Evolutionary conservation across 805 yeast species (phyloP).

Genomic region (Saturnispora mendoncae): DNA sequence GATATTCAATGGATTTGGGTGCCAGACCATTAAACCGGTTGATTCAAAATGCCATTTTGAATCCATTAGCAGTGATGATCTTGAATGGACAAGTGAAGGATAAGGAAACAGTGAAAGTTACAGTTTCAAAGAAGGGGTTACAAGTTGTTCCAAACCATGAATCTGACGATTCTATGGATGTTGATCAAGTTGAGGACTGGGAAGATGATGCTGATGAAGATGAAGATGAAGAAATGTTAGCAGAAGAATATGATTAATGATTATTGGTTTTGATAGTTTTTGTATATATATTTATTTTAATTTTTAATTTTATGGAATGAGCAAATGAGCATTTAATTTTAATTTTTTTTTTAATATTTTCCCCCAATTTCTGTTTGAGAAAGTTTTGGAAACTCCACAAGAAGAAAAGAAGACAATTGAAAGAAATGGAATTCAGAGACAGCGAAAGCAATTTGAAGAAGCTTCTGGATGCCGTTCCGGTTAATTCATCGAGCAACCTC

Average conservation of each 20-base stretch:
- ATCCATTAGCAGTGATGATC: conserved; percentile 80
- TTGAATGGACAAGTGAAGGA: conserved; percentile 81
- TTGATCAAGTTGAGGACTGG: conserved; percentile 51
- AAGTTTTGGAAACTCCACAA: no score
- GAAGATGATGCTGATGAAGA: conserved; percentile 52
- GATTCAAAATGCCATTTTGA: conserved; percentile 81
- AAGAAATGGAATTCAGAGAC: conserved; percentile 4
- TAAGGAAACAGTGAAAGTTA: conserved; percentile 74
- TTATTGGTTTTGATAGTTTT: background rate
- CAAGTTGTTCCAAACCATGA: conserved; percentile 85
- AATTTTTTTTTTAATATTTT: no score
- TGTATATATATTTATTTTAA: background rate
- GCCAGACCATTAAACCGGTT: conserved; percentile 94
- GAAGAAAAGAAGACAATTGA: no score
- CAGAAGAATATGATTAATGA: conserved; percentile 15
- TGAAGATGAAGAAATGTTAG: conserved; percentile 33
- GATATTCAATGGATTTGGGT: conserved; percentile 90
- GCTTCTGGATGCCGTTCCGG: background rate
- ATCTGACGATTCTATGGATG: conserved; percentile 42
- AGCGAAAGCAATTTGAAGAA: conserved; percentile 5
- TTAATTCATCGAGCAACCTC: background rate
- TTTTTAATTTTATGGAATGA: background rate
- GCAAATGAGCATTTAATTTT: background rate
- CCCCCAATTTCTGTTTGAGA: background rate
- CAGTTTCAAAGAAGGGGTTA: conserved; percentile 50